These are phyloP conservation scores for Coniochaeta hoffmannii DNA, from an alignment of 2,329 filamentous ascomycete genomes.

Conservation along the genomic window DNA sequence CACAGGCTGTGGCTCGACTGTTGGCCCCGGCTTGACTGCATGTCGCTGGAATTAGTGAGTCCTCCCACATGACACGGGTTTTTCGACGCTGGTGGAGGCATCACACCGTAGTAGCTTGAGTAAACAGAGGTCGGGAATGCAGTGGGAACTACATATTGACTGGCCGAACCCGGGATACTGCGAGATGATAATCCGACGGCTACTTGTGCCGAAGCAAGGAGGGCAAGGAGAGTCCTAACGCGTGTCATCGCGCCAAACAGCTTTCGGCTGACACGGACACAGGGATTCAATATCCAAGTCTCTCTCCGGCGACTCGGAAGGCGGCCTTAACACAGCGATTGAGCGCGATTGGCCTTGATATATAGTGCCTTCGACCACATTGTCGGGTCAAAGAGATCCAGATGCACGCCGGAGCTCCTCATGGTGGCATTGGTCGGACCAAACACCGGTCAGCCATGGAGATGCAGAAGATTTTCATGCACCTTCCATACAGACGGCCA, in stretches of 20 bases:
- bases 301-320: neutral
- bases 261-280: neutral
- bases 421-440: too few species aligned
- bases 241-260: neutral
- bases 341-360: neutral
- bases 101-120: neutral
- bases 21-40: slow-evolving; percentile 21
- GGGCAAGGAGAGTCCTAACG: neutral
- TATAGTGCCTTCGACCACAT: slow-evolving; percentile 30
- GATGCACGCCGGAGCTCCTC: neutral
- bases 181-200: neutral
- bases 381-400: slow-evolving; percentile 19
- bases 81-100: neutral
- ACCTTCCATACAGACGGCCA: neutral
- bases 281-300: neutral
- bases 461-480: too few species aligned
- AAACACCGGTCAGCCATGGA: too few species aligned
- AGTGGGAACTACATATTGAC: neutral
- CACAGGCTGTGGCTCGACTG: slow-evolving; percentile 26
- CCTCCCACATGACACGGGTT: neutral
- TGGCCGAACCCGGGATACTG: neutral
- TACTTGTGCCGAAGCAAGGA: neutral
- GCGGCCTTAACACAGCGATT: neutral
- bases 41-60: neutral
- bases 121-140: neutral